These are phyloP conservation scores for Alternaria rosae DNA, from an alignment of 2,329 filamentous ascomycete species.

Conservation along the genomic window DNA sequence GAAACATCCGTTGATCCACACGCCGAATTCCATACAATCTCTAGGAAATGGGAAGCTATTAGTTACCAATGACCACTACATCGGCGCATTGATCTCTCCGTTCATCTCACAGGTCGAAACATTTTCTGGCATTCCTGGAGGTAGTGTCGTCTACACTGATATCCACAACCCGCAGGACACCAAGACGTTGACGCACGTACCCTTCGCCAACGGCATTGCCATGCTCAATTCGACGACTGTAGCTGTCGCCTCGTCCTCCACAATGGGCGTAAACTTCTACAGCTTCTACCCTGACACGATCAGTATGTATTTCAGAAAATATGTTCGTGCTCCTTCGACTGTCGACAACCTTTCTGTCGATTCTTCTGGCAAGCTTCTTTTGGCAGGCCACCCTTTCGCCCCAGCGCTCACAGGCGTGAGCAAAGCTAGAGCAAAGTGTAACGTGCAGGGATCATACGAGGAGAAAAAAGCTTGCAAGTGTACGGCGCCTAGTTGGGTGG, in stretches of 20 bases:
- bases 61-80: slow-evolving; percentile 55
- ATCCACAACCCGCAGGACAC: slow-evolving; percentile 16
- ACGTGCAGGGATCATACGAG: slow-evolving; percentile 20
- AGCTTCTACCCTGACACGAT: slow-evolving; percentile 10
- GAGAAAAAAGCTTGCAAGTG: slow-evolving; percentile 35
- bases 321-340: slow-evolving; percentile 38
- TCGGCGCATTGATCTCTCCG: slow-evolving; percentile 34
- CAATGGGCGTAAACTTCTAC: slow-evolving; percentile 48
- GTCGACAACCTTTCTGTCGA: slow-evolving; percentile 54
- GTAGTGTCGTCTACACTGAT: slow-evolving; percentile 49
- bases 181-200: slow-evolving; percentile 40
- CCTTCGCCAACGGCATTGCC: slow-evolving; percentile 54
- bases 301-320: slow-evolving; percentile 16
- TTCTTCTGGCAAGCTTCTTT: slow-evolving; percentile 46
- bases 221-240: slow-evolving; percentile 47
- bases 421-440: slow-evolving; percentile 28
- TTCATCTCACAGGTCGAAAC: slow-evolving; percentile 50
- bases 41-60: slow-evolving; percentile 44
- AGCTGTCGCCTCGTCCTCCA: slow-evolving; percentile 50
- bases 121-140: slow-evolving; percentile 47
- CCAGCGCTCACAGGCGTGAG: slow-evolving; percentile 37
- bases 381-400: slow-evolving; percentile 53
- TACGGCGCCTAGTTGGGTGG: slow-evolving; percentile 47
- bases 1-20: slow-evolving; percentile 40
- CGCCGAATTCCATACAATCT: slow-evolving; percentile 52